These are phyloP conservation scores for Boletus sp. DNA, from an alignment of 1,284 basidiomycete species.

Conservation along the genomic window DNA sequence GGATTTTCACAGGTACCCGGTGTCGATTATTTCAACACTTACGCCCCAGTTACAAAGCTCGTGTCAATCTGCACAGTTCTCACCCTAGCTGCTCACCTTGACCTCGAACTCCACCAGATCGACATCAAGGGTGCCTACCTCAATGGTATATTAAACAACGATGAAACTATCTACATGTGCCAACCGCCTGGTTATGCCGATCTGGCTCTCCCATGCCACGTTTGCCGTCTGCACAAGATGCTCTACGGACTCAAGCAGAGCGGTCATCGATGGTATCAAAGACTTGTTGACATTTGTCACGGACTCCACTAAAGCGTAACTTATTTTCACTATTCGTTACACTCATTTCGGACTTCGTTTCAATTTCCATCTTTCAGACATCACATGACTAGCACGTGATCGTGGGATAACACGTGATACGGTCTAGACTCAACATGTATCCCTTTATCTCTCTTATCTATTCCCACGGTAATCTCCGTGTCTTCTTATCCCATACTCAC, in stretches of 20 bases:
- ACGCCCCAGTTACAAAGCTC: conserved; percentile 31
- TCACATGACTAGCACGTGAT: no score
- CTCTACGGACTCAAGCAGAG: neutral
- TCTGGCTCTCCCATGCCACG: neutral
- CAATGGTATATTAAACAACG: neutral
- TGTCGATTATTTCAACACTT: conserved; percentile 40
- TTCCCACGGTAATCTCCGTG: no score
- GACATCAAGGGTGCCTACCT: conserved; percentile 8
- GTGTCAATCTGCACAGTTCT: conserved; percentile 28
- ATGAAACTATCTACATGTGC: neutral
- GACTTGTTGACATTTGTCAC: neutral
- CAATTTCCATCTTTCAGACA: no score
- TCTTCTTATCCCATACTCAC: no score
- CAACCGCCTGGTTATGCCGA: neutral
- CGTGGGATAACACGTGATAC: no score
- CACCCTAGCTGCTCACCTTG: neutral
- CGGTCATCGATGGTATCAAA: neutral
- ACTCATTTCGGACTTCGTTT: no score
- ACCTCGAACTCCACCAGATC: neutral
- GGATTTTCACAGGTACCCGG: conserved; percentile 40
- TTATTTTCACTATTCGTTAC: no score
- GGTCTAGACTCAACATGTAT: no score
- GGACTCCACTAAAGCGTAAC: no score
- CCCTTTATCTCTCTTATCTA: no score
- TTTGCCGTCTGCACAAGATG: neutral